Evolutionary conservation across 2,329 filamentous ascomycete genomes (phyloP), one percentile per base, ranked within the genome.

Genomic region (Sarocladium strictum): DNA sequence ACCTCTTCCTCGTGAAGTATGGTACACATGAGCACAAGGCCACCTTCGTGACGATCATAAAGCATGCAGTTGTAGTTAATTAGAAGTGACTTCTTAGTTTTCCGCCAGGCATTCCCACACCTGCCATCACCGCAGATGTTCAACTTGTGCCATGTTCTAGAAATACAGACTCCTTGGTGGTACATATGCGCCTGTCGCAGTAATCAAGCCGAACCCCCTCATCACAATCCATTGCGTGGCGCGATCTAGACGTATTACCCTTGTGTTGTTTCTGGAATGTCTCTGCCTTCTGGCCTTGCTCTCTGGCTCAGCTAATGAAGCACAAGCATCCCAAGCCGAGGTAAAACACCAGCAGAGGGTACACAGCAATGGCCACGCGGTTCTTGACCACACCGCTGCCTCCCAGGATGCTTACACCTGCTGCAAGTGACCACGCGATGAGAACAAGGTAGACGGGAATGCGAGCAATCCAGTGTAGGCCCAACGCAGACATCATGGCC

Each of bases 381-480:
- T 97, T 97, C 75, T 92, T 92, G 59, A 99, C 86, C 43, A 99
- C 93, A 12, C 94, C 94, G 56, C 92, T 97, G 40, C 94, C 94
- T 29, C 93, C 92, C 54, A 99, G 77, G 62, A 99, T 97, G 72
- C 93, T 97, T 51, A 97, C 88, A 23, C 94, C 94, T 1, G 94
- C 95, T 47, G 94, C 94, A 61, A 99, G 76, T 33, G 93, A 96
- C 94, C 94, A 99, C 40, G 83, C 84, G 35, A 97, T 85, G 24
- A 99, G 81, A 29, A 96, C 79, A 52, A 94, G 77, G 69, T 99
- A 97, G 53, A 99, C 84, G 1, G 94, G 94, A 67, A 97, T 90
- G 55, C 94, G 81, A 5, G 87, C 83, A 60, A 97, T 88, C 62
- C 84, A 87, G 40, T 85, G 87, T 7, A 97, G 79, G 52, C 83